phyloP scores from a whole-genome alignment of 495 filamentous ascomycete genomes.

The Tuber brumale region DNA sequence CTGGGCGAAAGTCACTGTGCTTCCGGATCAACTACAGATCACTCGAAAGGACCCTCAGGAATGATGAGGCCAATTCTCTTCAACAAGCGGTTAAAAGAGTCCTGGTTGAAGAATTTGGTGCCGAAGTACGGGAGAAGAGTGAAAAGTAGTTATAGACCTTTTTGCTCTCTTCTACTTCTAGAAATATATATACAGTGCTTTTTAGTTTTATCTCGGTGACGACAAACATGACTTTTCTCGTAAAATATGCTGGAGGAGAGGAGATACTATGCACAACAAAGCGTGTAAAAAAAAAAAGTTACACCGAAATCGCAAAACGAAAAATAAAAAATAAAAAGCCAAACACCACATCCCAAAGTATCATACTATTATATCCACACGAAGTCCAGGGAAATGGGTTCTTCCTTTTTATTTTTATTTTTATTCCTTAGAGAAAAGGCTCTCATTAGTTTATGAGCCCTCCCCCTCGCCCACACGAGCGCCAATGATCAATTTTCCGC shows the following conservation, averaged over 20 bases:
- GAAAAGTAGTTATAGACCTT: not conserved
- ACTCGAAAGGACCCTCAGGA: constrained; percentile 79
- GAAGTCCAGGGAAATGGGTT: not conserved
- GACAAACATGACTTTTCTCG: not conserved
- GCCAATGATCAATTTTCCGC: constrained; percentile 1
- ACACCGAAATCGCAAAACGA: not conserved
- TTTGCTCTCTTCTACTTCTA: constrained; percentile 17
- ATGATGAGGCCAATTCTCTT: constrained; percentile 65
- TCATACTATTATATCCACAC: not conserved
- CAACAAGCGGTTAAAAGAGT: constrained; percentile 59
- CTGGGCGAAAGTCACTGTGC: constrained; percentile 71
- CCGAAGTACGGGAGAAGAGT: constrained; percentile 64
- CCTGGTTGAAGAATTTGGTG: constrained; percentile 62
- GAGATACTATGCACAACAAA: not conserved
- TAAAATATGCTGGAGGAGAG: not conserved
- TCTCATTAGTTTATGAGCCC: not conserved
- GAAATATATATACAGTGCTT: not conserved
- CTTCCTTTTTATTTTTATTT: not conserved
- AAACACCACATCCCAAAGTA: not conserved
- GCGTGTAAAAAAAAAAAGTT: not conserved
- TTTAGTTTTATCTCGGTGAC: not conserved
- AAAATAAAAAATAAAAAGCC: not conserved
- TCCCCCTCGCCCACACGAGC: not conserved
- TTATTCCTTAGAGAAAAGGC: not conserved
- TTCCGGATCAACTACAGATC: constrained; percentile 90